Evolutionary conservation across 1,284 basidiomycete species (phyloP), one percentile per base, ranked within the genome.

Genomic region (Trichosporon ovoides): DNA sequence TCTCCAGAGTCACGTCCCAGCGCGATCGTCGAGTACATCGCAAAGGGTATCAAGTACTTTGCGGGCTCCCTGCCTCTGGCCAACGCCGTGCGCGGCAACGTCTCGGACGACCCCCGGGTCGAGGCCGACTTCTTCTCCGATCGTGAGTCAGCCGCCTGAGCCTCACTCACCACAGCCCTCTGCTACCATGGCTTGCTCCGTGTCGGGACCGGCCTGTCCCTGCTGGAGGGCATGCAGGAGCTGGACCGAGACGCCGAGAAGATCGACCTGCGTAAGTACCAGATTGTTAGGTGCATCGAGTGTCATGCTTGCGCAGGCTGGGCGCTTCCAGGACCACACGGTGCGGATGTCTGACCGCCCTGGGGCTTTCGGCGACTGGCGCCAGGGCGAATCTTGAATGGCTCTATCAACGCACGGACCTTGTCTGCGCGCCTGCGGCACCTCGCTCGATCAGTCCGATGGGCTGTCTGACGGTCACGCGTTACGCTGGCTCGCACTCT

Each of bases 31-130:
- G 78, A 81, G 59, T 58, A 64, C 28, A 58, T 79, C 37, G 81
- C 72, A 10, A 61, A 75, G 40, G 60, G 69, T 1, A 61, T 81
- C 24, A 63, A 70, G 36, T 73, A 68, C 59, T 68, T 81, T 38
- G 78, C 77, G 5, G 78, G 77, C 16, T 70, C 75, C 2, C 66
- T 81, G 3, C 80, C 81, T 4, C 60, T 81, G 16, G 77, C 77
- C 5, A 68, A 72, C 33, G 77, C 77, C 36, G 78, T 81, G 0
- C 53, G 74, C 52, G 76, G 81, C 38, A 81, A 81, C 40, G 78
- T 80, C 16, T 79, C 77, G n/a, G 79, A 81, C 63, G 81, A 82
- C 71, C 80, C 80, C 0, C 63, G 78, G 13, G 80, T 81, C 6
- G 77, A 78, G 61, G 74, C 73, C 46, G 78, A 78, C 52, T 77